Evolutionary conservation across 2,329 filamentous ascomycete species (phyloP), one percentile per base, ranked within the genome.

Genomic region (Beauveria sp.): DNA sequence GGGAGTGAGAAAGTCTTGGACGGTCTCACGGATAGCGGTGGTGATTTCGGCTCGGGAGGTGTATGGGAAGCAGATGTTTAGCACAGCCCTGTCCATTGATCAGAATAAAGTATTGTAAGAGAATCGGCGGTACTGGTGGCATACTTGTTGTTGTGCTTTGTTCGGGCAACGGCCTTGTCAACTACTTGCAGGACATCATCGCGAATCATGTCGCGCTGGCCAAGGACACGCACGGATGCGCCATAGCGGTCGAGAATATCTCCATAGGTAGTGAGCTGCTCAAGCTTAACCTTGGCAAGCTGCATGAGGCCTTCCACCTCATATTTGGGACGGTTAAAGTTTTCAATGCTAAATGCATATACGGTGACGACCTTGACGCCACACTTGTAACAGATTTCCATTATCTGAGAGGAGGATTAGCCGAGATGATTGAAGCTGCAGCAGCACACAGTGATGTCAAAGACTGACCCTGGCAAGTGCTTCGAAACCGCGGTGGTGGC

Each of bases 41-140:
- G 93, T 96, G 66, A 99, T 97, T 72, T 99, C 94, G 69, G 96
- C 92, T 65, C 94, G 84, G 5, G 92, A 96, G 0, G 94, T 97
- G 71, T 99, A 99, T 0, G 94, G 94, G 70, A 97, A 97, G 78
- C 94, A 99, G 64, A 99, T 92, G 71, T 99, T 99, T 56, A 99
- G 79, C 34, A 83, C 75, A 28, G 80, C 77, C 60, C 83, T 85
- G 28, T 6, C 20, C 12, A 3, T 20, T 20, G 12, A 59, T 69
- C 63, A 67, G 66, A 44, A 51, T 28, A 51, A 6, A 14, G 12
- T 14, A 16, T 6, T 41, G 16, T 34, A 10, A 37, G 16, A 46
- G 22, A 8, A n/a, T 5, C 14, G 5, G 14, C 20, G n/a, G 12
- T 44, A 4, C 22, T 3, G 20, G 6, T 5, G 22, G 71, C 79